Evolutionary conservation across 495 filamentous ascomycete species (phyloP), one percentile per base, ranked within the genome.

Genomic region (Parachaetomium inaequale): DNA sequence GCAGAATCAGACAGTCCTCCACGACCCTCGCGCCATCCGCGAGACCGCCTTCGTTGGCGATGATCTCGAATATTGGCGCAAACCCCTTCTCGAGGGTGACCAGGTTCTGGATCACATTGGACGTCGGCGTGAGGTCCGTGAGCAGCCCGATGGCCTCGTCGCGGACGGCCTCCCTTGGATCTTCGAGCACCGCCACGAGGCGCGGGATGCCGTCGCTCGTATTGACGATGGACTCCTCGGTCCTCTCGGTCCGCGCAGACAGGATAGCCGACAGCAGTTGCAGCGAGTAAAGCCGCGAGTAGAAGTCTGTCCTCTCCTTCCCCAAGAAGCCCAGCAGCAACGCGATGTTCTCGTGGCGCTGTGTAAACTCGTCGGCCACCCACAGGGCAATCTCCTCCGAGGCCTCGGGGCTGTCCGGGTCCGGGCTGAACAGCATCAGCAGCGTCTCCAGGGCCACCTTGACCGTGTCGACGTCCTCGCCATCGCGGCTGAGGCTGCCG

Each of bases 311-410:
- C 43, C 86, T 84, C 66, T 96, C 93, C 32, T 28, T 49, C 23
- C 95, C 92, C 23, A 98, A 80, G 34, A 98, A 88, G 66, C 94
- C 91, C 56, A 98, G 83, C 46, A 98, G 82, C 38, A 93, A 78
- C 0, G 90, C 95, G 60, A 98, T 94, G 75, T 98, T 98, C 75
- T 98, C 94, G 88, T 98, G 93, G 66, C 92, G 89, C 83, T 96
- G 92, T 32, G 95, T 98, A 68, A 98, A 98, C 73, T 97, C 93
- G 76, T 98, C 94, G 51, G 94, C 93, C 58, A 98, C 82, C 93
- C 93, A 98, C 7, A 97, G 83, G 29, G 91, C 90, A 70, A 98
- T 95, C 72, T 98, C 94, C 61, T 97, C 95, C 15, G 92, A 96
- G 45, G 94, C 92, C 82, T 98, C 94, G 54, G 92, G 91, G 64